Percentiles rank a stretch among this genome's conserved stretches.
Evolutionary conservation across 306 rosid species (phyloP).

Genomic region (Quercus alba): DNA sequence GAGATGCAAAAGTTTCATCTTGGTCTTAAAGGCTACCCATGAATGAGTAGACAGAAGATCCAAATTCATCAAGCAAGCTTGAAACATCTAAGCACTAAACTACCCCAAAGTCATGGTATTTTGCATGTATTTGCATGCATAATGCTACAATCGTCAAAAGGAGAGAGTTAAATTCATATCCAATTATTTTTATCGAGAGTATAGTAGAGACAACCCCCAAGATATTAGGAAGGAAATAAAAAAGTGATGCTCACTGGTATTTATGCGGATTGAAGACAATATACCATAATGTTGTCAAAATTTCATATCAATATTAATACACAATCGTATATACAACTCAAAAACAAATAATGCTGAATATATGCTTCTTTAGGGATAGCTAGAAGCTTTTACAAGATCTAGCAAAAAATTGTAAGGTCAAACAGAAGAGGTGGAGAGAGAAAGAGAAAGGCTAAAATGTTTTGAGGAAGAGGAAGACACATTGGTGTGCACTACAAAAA

Average conservation of each 20-base stretch:
- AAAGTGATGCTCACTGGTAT: not conserved
- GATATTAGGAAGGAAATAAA: not conserved
- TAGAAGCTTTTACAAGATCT: too few species aligned
- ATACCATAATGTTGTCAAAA: not conserved
- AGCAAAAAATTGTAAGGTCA: too few species aligned
- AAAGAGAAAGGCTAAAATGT: too few species aligned
- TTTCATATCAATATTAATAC: not conserved
- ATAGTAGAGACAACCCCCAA: not conserved
- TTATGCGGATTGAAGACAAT: too few species aligned
- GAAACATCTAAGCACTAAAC: not conserved
- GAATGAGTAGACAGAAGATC: not conserved
- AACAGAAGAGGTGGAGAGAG: too few species aligned
- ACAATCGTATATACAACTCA: not conserved
- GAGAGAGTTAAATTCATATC: not conserved
- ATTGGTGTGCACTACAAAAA: too few species aligned
- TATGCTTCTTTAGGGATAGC: too few species aligned
- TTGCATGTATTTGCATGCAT: not conserved
- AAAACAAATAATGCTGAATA: not conserved
- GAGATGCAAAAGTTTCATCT: not conserved
- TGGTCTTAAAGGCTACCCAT: not conserved
- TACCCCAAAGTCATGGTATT: not conserved
- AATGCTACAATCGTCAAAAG: not conserved
- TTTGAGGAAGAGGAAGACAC: too few species aligned
- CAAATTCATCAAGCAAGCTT: not conserved
- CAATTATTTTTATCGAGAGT: not conserved